Evolutionary conservation across 768 basidiomycete species (phyloP).

Genomic region (Heimioporus sp.): DNA sequence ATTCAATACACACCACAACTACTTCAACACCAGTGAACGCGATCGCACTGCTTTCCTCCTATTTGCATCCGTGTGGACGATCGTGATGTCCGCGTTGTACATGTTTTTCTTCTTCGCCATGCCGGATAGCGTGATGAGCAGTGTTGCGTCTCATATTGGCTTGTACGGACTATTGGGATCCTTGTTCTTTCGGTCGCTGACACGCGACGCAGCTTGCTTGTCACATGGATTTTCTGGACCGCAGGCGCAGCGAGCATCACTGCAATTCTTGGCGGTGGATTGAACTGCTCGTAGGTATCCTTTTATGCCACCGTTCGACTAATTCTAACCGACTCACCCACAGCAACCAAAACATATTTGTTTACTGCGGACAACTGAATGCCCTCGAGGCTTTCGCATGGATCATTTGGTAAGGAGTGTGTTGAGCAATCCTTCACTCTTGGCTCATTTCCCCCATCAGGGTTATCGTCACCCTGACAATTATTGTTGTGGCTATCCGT

Average conservation of each 20-base stretch:
- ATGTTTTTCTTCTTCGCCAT: conserved; percentile 53
- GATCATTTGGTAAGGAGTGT: conserved; percentile 58
- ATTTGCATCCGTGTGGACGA: conserved; percentile 74
- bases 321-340: not conserved
- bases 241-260: conserved; percentile 74
- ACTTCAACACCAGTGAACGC: conserved; percentile 44
- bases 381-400: conserved; percentile 75
- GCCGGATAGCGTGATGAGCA: conserved; percentile 49
- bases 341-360: conserved; percentile 43
- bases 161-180: conserved; percentile 45
- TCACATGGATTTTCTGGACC: conserved; percentile 81
- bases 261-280: conserved; percentile 58
- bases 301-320: not conserved
- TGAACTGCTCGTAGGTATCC: conserved; percentile 61
- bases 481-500: conserved; percentile 58
- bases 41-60: conserved; percentile 66
- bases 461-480: conserved; percentile 59
- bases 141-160: conserved; percentile 59
- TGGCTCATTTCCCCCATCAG: conserved; percentile 33
- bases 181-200: conserved; percentile 2
- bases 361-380: conserved; percentile 76
- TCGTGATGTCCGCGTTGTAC: conserved; percentile 51
- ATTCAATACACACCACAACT: conserved; percentile 59
- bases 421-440: not conserved
- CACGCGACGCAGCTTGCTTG: conserved; percentile 43